A percentile compares a stretch with the other conserved stretches of the same genome.
Evolutionary conservation across 2,329 filamentous ascomycete species (phyloP).

Genomic region (Scleromitrula shiraiana): DNA sequence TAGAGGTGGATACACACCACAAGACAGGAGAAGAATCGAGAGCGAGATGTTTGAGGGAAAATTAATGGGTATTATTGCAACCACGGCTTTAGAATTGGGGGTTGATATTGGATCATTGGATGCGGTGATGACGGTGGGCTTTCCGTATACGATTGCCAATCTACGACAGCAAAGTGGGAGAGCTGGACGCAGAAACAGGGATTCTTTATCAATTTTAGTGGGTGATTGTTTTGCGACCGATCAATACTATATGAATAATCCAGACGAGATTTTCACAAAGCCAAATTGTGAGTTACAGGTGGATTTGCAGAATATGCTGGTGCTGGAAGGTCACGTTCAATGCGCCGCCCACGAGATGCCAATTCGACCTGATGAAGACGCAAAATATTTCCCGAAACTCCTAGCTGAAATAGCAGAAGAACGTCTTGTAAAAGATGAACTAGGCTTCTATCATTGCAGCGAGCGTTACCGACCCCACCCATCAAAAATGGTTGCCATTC

Average conservation of each 20-base stretch:
- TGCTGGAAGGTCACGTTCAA: conserved; percentile 88
- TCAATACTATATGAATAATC: conserved; percentile 96
- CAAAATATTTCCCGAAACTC: conserved; percentile 68
- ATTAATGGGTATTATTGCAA: conserved; percentile 86
- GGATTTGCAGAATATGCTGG: conserved; percentile 84
- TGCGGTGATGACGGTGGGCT: conserved; percentile 87
- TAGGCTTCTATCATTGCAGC: conserved; percentile 86
- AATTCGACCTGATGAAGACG: conserved; percentile 69
- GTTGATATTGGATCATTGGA: conserved; percentile 94
- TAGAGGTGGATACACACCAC: conserved; percentile 85
- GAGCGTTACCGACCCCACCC: conserved; percentile 80
- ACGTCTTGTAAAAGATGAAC: conserved; percentile 62
- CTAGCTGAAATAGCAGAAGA: conserved; percentile 64
- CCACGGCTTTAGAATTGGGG: conserved; percentile 84
- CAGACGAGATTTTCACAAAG: conserved; percentile 85
- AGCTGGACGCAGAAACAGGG: conserved; percentile 84
- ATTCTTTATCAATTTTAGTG: conserved; percentile 82
- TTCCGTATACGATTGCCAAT: conserved; percentile 93
- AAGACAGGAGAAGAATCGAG: conserved; percentile 83
- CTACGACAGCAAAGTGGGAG: conserved; percentile 89
- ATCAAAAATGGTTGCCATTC: conserved; percentile 75
- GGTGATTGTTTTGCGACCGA: conserved; percentile 87
- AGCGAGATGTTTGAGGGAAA: conserved; percentile 96
- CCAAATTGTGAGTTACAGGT: conserved; percentile 85
- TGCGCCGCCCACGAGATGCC: conserved; percentile 96